phyloP scores from a whole-genome alignment of 495 filamentous ascomycete genomes.

The Cudoniella acicularis region DNA sequence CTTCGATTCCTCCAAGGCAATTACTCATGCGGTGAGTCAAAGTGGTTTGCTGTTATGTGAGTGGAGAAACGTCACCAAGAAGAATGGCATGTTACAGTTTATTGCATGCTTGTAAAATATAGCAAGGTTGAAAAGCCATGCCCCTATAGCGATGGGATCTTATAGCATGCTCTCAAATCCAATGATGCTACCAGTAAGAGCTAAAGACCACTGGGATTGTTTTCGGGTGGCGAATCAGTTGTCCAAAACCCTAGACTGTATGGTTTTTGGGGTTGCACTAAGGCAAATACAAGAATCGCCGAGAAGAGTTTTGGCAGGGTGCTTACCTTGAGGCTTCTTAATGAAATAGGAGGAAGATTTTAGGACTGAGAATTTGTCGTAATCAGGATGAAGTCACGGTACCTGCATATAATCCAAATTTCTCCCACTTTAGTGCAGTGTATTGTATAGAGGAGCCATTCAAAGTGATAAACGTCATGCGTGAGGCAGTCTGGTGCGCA shows the following conservation, averaged over 20 bases:
- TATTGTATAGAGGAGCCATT: not conserved
- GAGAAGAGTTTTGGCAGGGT: not conserved
- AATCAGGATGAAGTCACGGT: not conserved
- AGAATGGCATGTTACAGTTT: slow-evolving; percentile 3
- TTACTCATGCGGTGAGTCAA: slow-evolving; percentile 19
- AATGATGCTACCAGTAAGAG: slow-evolving; percentile 3
- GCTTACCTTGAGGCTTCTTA: slow-evolving; percentile 16
- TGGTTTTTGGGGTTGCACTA: slow-evolving; percentile 4
- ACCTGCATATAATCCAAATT: not conserved
- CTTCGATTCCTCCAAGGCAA: slow-evolving; percentile 13
- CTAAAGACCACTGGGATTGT: slow-evolving; percentile 13
- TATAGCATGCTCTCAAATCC: slow-evolving; percentile 10
- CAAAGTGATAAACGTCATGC: no score
- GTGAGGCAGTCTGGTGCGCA: no score
- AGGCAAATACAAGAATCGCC: slow-evolving; percentile 4
- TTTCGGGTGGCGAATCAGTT: slow-evolving; percentile 20
- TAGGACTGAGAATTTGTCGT: not conserved
- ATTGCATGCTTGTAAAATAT: slow-evolving; percentile 5
- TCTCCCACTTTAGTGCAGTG: not conserved
- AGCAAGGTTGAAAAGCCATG: not conserved
- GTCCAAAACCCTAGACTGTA: slow-evolving; percentile 8
- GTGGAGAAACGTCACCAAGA: slow-evolving; percentile 1
- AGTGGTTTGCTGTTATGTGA: slow-evolving; percentile 1
- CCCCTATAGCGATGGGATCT: slow-evolving; percentile 1
- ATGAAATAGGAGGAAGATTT: no score